Conservation (phyloP, 208 protist species). For the Trypanosoma theileri region DNA sequence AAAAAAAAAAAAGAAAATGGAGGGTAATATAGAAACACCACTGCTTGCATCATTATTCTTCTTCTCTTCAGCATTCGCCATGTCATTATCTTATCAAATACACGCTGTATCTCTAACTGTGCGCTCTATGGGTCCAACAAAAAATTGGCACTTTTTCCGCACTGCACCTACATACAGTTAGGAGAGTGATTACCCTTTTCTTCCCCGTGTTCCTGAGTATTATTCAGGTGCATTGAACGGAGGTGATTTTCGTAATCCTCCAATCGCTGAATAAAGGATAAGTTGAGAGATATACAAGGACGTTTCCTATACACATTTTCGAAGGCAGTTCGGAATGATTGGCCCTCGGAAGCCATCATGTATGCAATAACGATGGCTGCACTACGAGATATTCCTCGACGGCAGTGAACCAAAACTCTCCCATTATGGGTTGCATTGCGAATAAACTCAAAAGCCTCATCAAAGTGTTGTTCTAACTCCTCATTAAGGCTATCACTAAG, state of each 20-base stretch:
- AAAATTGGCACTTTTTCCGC: background rate
- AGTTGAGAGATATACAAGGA: slow-evolving; percentile 73
- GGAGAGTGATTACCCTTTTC: too few relatives aligned
- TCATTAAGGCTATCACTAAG: slow-evolving; percentile 72
- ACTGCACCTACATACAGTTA: background rate
- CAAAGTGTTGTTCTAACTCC: slow-evolving; percentile 52
- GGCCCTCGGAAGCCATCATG: slow-evolving; percentile 64
- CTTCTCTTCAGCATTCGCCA: background rate
- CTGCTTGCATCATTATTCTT: background rate
- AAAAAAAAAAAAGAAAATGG: slow-evolving; percentile 8
- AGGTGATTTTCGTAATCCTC: slow-evolving; percentile 32
- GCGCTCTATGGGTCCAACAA: background rate
- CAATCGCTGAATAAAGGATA: slow-evolving; percentile 76
- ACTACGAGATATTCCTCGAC: slow-evolving; percentile 42
- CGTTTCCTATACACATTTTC: slow-evolving; percentile 46
- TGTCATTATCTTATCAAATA: background rate
- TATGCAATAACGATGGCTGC: slow-evolving; percentile 37
- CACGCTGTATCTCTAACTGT: slow-evolving; percentile 5
- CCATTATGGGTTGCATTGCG: slow-evolving; percentile 36
- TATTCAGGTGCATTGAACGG: background rate
- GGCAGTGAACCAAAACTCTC: slow-evolving; percentile 42
- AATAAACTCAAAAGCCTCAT: slow-evolving; percentile 72
- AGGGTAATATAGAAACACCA: background rate
- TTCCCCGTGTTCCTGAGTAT: background rate
- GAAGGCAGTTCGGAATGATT: slow-evolving; percentile 54